phyloP scores from a whole-genome alignment of 495 filamentous ascomycete genomes.

The Penicillium turbatum region DNA sequence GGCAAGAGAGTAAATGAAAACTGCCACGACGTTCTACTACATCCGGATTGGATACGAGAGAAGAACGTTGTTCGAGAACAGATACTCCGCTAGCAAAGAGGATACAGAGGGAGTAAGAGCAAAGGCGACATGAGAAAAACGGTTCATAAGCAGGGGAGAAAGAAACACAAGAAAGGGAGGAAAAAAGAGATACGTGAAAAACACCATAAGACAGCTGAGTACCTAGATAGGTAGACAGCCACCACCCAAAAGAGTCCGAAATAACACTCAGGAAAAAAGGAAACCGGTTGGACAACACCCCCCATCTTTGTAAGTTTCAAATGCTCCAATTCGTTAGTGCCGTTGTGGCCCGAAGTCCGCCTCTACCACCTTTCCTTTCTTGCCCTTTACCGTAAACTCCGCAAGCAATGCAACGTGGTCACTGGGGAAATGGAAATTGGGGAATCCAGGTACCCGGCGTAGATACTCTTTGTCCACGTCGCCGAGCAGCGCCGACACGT shows the following conservation, averaged over 20 bases:
- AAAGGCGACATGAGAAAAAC: conserved; percentile 7
- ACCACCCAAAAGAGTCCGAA: conserved; percentile 40
- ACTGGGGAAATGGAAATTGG: conserved; percentile 94
- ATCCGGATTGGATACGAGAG: conserved; percentile 15
- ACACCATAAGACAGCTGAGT: conserved; percentile 24
- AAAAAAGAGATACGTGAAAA: conserved; percentile 16
- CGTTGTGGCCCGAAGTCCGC: conserved; percentile 58
- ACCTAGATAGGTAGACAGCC: conserved; percentile 13
- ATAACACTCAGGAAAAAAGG: conserved; percentile 27
- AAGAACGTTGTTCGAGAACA: conserved; percentile 2
- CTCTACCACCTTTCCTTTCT: conserved; percentile 73
- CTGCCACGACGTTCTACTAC: conserved; percentile 24
- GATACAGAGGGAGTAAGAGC: conserved; percentile 9
- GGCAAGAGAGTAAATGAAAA: conserved; percentile 7
- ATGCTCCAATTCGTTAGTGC: conserved; percentile 44
- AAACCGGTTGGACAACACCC: conserved; percentile 40
- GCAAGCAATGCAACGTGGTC: conserved; percentile 92
- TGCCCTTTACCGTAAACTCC: conserved; percentile 88
- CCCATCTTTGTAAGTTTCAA: conserved; percentile 39
- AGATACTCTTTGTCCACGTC: conserved; percentile 90
- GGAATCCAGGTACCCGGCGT: conserved; percentile 86
- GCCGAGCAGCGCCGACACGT: conserved; percentile 81
- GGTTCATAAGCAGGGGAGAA: conserved; percentile 21
- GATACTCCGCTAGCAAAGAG: conserved; percentile 19
- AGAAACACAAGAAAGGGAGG: conserved; percentile 13